Evolutionary conservation across 2,329 filamentous ascomycete species (phyloP).

Genomic region (Ascochyta pisi): DNA sequence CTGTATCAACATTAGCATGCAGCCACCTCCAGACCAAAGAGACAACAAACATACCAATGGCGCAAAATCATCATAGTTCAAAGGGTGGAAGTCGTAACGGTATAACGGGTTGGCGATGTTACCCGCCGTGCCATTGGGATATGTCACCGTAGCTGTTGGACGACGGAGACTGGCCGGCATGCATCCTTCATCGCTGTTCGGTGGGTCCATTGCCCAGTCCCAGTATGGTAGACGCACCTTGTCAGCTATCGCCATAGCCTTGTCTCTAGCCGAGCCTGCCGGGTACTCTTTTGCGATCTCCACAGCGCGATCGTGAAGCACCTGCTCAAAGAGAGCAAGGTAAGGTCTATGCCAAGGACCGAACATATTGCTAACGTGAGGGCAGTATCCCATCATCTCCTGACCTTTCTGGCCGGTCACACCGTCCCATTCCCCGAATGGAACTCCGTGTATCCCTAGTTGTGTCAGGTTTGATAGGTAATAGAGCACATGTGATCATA

Average conservation of each 20-base stretch:
- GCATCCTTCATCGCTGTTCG: constrained; percentile 29
- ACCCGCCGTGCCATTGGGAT: constrained; percentile 35
- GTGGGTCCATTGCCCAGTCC: constrained; percentile 43
- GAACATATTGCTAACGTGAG: constrained; percentile 41
- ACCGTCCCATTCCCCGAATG: constrained; percentile 38
- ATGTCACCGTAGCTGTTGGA: constrained; percentile 28
- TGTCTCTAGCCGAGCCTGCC: constrained; percentile 29
- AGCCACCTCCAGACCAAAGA: background rate
- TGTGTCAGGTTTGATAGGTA: background rate
- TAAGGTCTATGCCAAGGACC: constrained; percentile 44
- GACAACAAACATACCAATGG: constrained; percentile 26
- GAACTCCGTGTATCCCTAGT: constrained; percentile 42
- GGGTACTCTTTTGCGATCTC: constrained; percentile 41
- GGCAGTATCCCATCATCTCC: constrained; percentile 39
- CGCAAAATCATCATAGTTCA: constrained; percentile 38
- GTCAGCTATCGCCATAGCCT: constrained; percentile 31
- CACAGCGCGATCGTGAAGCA: constrained; percentile 39
- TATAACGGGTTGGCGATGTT: constrained; percentile 39
- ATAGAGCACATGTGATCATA: constrained; percentile 11
- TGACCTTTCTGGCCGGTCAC: constrained; percentile 31
- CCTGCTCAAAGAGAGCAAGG: constrained; percentile 42
- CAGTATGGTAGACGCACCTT: constrained; percentile 44
- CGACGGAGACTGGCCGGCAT: constrained; percentile 35
- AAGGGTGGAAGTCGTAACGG: constrained; percentile 41
- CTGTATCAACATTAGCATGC: constrained; percentile 12